Conservation (phyloP, 2,329 filamentous ascomycete species). For the Esteya vermicola region DNA sequence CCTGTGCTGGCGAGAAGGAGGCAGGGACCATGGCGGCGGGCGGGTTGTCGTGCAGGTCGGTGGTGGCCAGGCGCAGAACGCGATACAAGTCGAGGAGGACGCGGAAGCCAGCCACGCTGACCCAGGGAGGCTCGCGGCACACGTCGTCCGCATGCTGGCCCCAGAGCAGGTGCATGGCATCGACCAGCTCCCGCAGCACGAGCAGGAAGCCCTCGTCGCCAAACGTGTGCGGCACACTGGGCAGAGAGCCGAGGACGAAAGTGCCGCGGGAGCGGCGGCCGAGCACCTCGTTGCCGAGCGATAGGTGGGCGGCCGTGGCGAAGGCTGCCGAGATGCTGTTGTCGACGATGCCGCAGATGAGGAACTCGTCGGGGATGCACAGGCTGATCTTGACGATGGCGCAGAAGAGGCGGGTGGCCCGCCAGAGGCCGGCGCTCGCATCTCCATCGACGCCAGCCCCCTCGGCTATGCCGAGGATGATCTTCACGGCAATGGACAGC, state of each 20-base stretch:
- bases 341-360: slow-evolving; percentile 5
- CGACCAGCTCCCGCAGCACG: slow-evolving; percentile 3
- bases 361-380: slow-evolving; percentile 5
- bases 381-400: slow-evolving; percentile 4
- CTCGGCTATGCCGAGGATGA: not conserved
- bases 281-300: slow-evolving; percentile 2
- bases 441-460: no score
- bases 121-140: slow-evolving; percentile 1
- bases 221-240: slow-evolving; percentile 1
- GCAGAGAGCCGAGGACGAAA: no score
- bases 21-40: not conserved
- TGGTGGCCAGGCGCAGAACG: slow-evolving; percentile 3
- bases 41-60: slow-evolving; percentile 1
- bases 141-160: not conserved
- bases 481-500: not conserved
- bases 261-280: slow-evolving; percentile 1
- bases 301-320: slow-evolving; percentile 5
- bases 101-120: slow-evolving; percentile 4
- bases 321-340: slow-evolving; percentile 3
- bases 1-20: slow-evolving; percentile 1
- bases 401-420: slow-evolving; percentile 1
- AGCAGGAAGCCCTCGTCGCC: slow-evolving; percentile 4
- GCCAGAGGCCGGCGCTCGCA: not conserved
- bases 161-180: slow-evolving; percentile 1
- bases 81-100: slow-evolving; percentile 3